Evolutionary conservation across 208 protist genomes (phyloP).

Genomic region (Naegleria lovaniensis): DNA sequence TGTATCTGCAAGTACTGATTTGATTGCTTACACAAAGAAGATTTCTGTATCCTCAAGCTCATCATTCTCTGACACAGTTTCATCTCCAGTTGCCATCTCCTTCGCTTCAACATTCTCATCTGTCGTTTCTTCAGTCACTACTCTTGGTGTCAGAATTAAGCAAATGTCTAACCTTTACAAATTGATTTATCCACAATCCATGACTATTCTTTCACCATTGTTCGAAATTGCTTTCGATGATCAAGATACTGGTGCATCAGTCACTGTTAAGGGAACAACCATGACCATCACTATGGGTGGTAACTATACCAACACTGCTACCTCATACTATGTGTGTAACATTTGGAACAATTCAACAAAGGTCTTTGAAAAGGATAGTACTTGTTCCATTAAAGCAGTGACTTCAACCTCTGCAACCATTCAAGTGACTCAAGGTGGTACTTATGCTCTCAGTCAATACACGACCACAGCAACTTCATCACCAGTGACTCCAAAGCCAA

Average conservation of each 20-base stretch:
- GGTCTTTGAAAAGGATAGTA: neutral
- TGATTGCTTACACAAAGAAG: neutral
- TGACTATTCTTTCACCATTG: neutral
- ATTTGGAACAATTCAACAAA: neutral
- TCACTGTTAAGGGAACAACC: neutral
- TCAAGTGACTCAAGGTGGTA: neutral
- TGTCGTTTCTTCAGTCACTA: neutral
- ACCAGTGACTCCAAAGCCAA: neutral
- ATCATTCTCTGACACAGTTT: neutral
- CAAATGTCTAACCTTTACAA: neutral
- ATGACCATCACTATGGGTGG: neutral
- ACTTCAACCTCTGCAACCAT: neutral
- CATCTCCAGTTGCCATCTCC: neutral
- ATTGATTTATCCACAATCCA: neutral
- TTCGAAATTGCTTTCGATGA: neutral
- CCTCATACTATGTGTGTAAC: neutral
- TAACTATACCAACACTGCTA: neutral
- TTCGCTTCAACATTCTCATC: neutral
- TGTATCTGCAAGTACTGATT: neutral
- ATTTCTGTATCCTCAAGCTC: neutral
- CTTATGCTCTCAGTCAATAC: neutral
- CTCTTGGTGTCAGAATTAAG: neutral
- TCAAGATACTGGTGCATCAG: neutral
- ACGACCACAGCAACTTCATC: neutral
- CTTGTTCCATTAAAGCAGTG: neutral